These are phyloP conservation scores for Beauveria sp. DNA, from an alignment of 2,329 filamentous ascomycete species.

Conservation along the genomic window DNA sequence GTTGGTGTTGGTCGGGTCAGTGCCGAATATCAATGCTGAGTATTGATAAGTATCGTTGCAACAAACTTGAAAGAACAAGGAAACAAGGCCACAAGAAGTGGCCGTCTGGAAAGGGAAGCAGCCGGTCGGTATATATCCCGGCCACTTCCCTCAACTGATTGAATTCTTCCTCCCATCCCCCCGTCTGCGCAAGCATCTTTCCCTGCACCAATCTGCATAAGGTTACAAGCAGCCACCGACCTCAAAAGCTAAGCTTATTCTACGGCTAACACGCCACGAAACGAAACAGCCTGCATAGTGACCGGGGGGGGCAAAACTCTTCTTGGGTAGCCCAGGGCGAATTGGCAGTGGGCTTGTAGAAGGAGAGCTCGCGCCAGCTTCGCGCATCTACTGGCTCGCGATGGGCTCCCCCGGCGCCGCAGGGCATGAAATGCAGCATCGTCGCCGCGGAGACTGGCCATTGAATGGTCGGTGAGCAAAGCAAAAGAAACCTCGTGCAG, in stretches of 20 bases:
- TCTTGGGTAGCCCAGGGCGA: not conserved
- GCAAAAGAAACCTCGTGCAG: not conserved
- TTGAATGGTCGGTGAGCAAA: slow-evolving; percentile 7
- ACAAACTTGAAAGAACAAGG: not conserved
- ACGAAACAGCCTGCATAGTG: not conserved
- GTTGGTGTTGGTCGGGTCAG: not conserved
- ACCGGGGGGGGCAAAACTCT: not conserved
- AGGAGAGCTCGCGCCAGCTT: not conserved
- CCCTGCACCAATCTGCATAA: not conserved
- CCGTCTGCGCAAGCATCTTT: not conserved
- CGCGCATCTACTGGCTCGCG: not conserved
- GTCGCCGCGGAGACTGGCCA: not conserved
- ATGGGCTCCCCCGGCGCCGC: not conserved
- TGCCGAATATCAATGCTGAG: not conserved
- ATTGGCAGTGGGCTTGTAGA: not conserved
- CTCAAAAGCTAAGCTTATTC: not conserved
- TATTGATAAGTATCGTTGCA: not conserved
- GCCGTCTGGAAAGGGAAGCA: not conserved
- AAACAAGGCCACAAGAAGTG: slow-evolving; percentile 10
- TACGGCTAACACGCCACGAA: not conserved
- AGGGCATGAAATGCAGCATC: not conserved
- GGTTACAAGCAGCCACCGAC: not conserved
- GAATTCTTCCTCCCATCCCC: not conserved
- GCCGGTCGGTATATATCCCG: slow-evolving; percentile 11
- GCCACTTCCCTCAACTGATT: not conserved